Evolutionary conservation across 1,284 basidiomycete genomes (phyloP).

Genomic region (Cerioporus squamosus): DNA sequence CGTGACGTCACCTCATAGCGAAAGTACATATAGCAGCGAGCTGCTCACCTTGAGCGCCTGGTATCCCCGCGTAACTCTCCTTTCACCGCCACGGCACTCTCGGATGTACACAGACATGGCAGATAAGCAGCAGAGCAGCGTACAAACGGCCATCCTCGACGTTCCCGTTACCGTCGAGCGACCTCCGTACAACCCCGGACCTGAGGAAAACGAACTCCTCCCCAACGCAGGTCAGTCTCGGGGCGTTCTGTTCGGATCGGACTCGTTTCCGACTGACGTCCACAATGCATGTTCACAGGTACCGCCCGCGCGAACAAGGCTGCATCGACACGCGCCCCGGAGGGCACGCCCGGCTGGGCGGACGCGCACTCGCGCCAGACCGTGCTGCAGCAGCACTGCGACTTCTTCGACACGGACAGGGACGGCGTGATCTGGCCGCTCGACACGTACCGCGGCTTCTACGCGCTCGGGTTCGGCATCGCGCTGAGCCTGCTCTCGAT

Average conservation of each 20-base stretch:
- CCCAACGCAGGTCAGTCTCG: conserved; percentile 21
- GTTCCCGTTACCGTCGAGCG: conserved; percentile 23
- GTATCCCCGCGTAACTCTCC: not conserved
- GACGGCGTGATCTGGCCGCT: conserved; percentile 52
- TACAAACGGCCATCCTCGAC: conserved; percentile 18
- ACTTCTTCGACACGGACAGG: conserved; percentile 46
- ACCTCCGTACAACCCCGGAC: conserved; percentile 22
- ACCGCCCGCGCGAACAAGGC: conserved; percentile 25
- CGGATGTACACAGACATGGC: not conserved
- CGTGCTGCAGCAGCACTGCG: conserved; percentile 47
- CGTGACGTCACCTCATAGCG: not conserved
- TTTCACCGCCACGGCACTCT: not conserved
- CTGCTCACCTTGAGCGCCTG: not conserved
- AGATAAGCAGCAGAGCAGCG: conserved; percentile 3
- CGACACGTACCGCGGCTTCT: conserved; percentile 49
- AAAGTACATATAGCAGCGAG: not conserved
- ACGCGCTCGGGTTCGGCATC: conserved; percentile 46
- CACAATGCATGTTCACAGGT: conserved; percentile 9
- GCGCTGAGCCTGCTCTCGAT: conserved; percentile 42
- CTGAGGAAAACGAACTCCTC: conserved; percentile 9
- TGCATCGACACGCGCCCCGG: conserved; percentile 8
- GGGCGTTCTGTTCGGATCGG: not conserved
- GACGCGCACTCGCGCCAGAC: conserved; percentile 23
- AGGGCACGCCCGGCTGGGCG: conserved; percentile 24
- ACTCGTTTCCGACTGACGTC: not conserved